Evolutionary conservation across 1,139 yeast genomes (phyloP), one percentile per base, ranked within the genome.

Genomic region (Scheffersomyces stambukii): DNA sequence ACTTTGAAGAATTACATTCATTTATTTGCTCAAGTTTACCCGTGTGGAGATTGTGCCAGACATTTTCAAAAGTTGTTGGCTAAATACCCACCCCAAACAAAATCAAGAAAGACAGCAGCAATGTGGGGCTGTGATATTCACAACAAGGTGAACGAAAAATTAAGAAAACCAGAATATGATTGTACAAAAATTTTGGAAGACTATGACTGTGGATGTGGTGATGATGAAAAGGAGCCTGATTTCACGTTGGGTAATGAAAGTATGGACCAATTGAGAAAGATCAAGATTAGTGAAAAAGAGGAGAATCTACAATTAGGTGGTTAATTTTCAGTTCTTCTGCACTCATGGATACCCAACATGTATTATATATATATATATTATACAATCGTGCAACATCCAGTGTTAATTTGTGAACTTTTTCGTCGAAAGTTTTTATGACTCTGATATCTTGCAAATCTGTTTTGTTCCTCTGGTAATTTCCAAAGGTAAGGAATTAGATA

Each of bases 91-190:
- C 96, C 96, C 3, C 98, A 93, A 49, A 71, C 83, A 3, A 67
- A 76, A 6, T 71, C 81, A 13, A 70, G 96, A 34, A 78, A 80
- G 40, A 74, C 77, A 2, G 97, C 98, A 0, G 88, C 96, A 0
- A 62, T 84, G 40, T 91, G 98, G 98, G 98, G 98, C 2, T 91
- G 98, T 54, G 80, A 80, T 47, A 70, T 91, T n/a, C 99, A 91
- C 58, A 91, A 93, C 41, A 60, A 64, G 44, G 96, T 89, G 19
- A 91, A 91, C 53, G 76, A 75, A 36, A 62, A 82, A 29, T 68
- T 91, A 30, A 64, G 65, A 4, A 88, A 91, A 45, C 75, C 71
- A 0, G 64, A 66, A 12, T 91, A 86, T 53, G 96, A 91, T 53
- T 91, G 98, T 52, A 68, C 83, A 3, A 77, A 73, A 8, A 81